phyloP scores from a whole-genome alignment of 805 yeast genomes.

The Suhomyces pyralidae region DNA sequence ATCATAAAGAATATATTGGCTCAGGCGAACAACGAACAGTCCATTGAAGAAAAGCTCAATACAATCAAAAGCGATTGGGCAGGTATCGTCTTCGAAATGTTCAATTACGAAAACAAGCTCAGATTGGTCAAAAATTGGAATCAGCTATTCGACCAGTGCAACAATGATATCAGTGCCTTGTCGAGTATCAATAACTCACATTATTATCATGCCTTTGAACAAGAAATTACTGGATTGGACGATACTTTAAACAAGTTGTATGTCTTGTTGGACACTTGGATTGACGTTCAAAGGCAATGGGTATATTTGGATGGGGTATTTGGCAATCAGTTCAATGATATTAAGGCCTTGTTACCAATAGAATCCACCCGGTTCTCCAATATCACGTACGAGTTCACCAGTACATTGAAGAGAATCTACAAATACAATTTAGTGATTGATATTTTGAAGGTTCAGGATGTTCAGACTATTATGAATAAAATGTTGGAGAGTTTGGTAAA shows the following conservation, averaged over 20 bases:
- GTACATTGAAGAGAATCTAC: conserved; percentile 47
- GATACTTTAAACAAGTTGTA: conserved; percentile 49
- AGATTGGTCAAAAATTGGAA: conserved; percentile 70
- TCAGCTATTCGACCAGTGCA: conserved; percentile 51
- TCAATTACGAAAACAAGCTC: conserved; percentile 49
- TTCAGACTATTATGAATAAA: conserved; percentile 46
- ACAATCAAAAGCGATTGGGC: conserved; percentile 58
- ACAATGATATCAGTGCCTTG: conserved; percentile 60
- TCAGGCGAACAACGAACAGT: conserved; percentile 70
- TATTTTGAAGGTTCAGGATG: conserved; percentile 46
- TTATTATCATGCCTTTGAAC: conserved; percentile 57
- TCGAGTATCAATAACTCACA: conserved; percentile 70
- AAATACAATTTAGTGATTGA: conserved; percentile 55
- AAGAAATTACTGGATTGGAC: conserved; percentile 54
- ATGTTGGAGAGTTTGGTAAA: conserved; percentile 53
- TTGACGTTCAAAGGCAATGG: conserved; percentile 88
- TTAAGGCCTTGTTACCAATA: conserved; percentile 60
- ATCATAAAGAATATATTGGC: conserved; percentile 48
- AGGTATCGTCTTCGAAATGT: conserved; percentile 46
- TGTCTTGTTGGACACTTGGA: conserved; percentile 63
- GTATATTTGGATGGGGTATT: conserved; percentile 80
- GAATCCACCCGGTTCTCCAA: conserved; percentile 67
- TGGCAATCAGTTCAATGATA: conserved; percentile 50
- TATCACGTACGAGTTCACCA: conserved; percentile 59
- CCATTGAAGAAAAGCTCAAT: conserved; percentile 55